phyloP scores from a whole-genome alignment of 2,329 filamentous ascomycete genomes.

The Ascochyta fabae region DNA sequence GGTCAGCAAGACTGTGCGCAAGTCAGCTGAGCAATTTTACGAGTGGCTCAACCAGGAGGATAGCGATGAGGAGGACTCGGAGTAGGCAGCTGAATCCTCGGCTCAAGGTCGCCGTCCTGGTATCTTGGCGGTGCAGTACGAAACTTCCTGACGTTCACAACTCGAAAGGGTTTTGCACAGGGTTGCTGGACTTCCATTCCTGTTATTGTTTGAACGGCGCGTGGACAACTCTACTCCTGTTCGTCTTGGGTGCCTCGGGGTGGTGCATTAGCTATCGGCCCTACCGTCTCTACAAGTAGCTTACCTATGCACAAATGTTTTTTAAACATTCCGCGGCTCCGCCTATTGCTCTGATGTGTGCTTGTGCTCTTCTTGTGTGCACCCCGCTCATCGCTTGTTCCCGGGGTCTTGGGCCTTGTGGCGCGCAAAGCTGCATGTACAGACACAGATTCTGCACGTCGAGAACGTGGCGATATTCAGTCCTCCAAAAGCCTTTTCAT shows the following conservation, averaged over 20 bases:
- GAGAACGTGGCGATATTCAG: constrained; percentile 9
- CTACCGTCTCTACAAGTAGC: constrained; percentile 22
- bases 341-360: constrained; percentile 4
- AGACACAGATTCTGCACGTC: constrained; percentile 20
- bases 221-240: constrained; percentile 31
- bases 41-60: constrained; percentile 85
- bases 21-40: constrained; percentile 91
- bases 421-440: constrained; percentile 11
- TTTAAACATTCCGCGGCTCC: constrained; percentile 4
- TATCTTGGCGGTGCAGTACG: neutral
- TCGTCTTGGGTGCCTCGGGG: neutral
- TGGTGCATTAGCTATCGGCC: neutral
- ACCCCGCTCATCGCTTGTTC: constrained; percentile 8
- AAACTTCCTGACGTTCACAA: neutral
- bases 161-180: neutral
- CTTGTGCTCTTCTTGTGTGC: constrained; percentile 15
- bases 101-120: neutral
- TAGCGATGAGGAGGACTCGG: constrained; percentile 56
- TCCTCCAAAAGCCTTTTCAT: neutral
- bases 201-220: constrained; percentile 24
- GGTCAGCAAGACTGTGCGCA: constrained; percentile 93
- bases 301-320: constrained; percentile 23
- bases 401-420: constrained; percentile 20
- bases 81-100: constrained; percentile 20
- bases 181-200: constrained; percentile 9